Evolutionary conservation across 345 rosid species (phyloP).

Genomic region (Camelina sativa): DNA sequence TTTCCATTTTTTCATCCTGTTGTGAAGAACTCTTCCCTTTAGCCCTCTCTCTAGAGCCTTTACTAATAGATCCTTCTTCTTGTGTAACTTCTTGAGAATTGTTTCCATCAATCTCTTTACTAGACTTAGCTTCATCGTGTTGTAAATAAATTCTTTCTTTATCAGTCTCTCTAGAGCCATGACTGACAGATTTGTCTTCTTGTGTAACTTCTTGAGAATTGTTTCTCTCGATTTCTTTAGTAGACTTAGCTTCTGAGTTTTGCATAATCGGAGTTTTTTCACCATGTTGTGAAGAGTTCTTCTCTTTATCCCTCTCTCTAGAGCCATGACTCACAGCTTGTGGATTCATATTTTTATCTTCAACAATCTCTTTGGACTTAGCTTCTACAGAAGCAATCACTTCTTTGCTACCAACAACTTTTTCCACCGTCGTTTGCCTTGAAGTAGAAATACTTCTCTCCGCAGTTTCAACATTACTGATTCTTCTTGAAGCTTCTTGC

Average conservation of each 20-base stretch:
- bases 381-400: background rate
- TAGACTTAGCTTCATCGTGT: background rate
- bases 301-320: conserved; percentile 8
- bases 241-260: conserved; percentile 1
- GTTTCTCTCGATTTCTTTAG: background rate
- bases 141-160: conserved; percentile 8
- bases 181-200: conserved; percentile 1
- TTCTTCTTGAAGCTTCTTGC: conserved; percentile 44
- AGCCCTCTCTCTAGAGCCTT: background rate
- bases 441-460: conserved; percentile 38
- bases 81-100: conserved; percentile 5
- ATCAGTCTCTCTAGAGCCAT: background rate
- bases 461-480: conserved; percentile 28
- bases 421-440: conserved; percentile 21
- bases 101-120: background rate
- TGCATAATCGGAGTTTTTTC: background rate
- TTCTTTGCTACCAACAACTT: conserved; percentile 3
- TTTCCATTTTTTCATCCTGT: background rate
- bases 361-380: conserved; percentile 15
- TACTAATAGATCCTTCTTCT: background rate
- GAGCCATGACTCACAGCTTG: conserved; percentile 13
- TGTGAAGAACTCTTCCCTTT: background rate
- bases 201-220: conserved; percentile 14
- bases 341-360: conserved; percentile 16
- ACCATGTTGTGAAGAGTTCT: background rate